Conservation (phyloP, 768 basidiomycete genomes). For the Tricholoma hemisulphureum region DNA sequence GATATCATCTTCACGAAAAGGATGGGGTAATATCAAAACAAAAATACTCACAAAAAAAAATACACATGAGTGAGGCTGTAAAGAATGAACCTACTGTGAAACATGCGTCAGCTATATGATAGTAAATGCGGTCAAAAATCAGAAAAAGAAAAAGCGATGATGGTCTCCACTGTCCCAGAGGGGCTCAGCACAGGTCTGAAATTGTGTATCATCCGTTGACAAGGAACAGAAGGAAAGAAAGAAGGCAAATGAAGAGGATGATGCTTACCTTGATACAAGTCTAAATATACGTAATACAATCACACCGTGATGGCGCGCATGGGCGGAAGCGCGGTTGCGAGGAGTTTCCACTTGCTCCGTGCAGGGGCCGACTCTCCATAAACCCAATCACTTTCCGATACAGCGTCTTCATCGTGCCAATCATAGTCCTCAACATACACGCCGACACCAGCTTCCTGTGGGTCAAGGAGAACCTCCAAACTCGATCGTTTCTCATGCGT, state of each 20-base stretch:
- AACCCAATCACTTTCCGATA: slow-evolving; percentile 58
- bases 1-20: slow-evolving; percentile 39
- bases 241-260: background rate
- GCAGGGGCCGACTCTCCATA: slow-evolving; percentile 59
- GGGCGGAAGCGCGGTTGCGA: slow-evolving; percentile 60
- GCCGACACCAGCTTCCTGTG: slow-evolving; percentile 68
- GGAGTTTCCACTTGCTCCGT: slow-evolving; percentile 47
- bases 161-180: slow-evolving; percentile 51
- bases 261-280: slow-evolving; percentile 15
- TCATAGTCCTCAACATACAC: slow-evolving; percentile 80
- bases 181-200: slow-evolving; percentile 77
- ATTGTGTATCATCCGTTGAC: slow-evolving; percentile 57
- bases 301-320: slow-evolving; percentile 30
- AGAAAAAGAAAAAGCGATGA: slow-evolving; percentile 64
- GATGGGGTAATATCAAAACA: slow-evolving; percentile 4
- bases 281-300: slow-evolving; percentile 15
- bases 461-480: slow-evolving; percentile 62
- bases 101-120: slow-evolving; percentile 13
- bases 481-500: slow-evolving; percentile 42
- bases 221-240: slow-evolving; percentile 8
- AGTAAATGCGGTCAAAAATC: slow-evolving; percentile 22
- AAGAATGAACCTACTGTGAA: background rate
- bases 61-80: slow-evolving; percentile 13
- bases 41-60: slow-evolving; percentile 36
- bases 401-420: slow-evolving; percentile 36